phyloP scores from a whole-genome alignment of 768 basidiomycete species.

The Guyanaporus albipodus region DNA sequence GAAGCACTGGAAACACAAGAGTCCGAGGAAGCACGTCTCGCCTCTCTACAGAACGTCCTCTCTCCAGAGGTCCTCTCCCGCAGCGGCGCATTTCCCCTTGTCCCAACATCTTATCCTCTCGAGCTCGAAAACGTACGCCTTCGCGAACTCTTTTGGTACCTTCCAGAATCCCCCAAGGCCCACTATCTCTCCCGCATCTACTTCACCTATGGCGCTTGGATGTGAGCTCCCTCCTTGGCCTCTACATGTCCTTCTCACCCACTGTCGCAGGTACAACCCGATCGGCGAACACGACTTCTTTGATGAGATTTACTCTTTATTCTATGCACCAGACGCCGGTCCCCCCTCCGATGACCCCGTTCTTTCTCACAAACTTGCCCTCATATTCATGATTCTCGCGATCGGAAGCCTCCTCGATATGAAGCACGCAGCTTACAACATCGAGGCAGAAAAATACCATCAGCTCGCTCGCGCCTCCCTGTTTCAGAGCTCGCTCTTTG shows the following conservation, averaged over 20 bases:
- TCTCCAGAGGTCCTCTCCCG: slow-evolving; percentile 60
- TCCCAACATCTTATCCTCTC: slow-evolving; percentile 37
- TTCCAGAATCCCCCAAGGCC: slow-evolving; percentile 59
- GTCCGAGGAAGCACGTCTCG: slow-evolving; percentile 41
- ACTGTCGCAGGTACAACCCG: slow-evolving; percentile 56
- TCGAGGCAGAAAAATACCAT: slow-evolving; percentile 70
- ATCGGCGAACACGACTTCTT: slow-evolving; percentile 58
- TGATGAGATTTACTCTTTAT: slow-evolving; percentile 52
- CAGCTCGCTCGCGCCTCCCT: slow-evolving; percentile 62
- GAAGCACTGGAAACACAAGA: slow-evolving; percentile 56
- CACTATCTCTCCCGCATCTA: slow-evolving; percentile 58
- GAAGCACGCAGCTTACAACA: slow-evolving; percentile 49
- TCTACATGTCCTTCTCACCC: slow-evolving; percentile 7
- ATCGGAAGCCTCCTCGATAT: slow-evolving; percentile 64
- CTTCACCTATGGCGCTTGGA: slow-evolving; percentile 66
- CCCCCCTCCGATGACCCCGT: slow-evolving; percentile 49
- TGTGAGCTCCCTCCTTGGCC: slow-evolving; percentile 40
- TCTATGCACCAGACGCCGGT: slow-evolving; percentile 46
- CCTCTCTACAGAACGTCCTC: slow-evolving; percentile 51
- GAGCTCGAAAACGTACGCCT: slow-evolving; percentile 45
- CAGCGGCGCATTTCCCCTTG: slow-evolving; percentile 63
- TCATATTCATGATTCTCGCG: slow-evolving; percentile 64
- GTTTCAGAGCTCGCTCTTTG: slow-evolving; percentile 61
- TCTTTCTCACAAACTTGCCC: slow-evolving; percentile 55
- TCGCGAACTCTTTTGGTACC: slow-evolving; percentile 62